Base-by-base conservation (phyloP, 345 rosid genomes). In the Rhodomyrtus tomentosa region DNA sequence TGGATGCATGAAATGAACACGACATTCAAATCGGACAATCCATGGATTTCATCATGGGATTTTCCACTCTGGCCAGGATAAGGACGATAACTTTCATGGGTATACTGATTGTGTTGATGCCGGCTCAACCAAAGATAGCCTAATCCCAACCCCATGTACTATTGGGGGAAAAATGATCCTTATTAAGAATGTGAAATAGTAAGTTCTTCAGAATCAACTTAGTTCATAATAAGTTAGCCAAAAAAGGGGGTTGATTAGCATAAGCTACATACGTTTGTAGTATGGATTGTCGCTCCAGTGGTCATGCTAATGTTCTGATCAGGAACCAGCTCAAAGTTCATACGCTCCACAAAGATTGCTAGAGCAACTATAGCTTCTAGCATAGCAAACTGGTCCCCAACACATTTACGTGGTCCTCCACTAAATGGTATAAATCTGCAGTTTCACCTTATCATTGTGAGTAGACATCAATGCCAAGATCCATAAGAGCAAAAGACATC, bases 381-480 rank as follows among this genome's bases (percentile, higher is more conserved):
- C 88, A 96, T 81, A 62, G 98, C 98, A 93, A 96, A 96, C 84
- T 96, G 99, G 87, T 96, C 98, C 3, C 99, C 99, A 24, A 96
- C 97, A 62, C 99, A 95, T 83, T 95, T 96, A 36, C 98, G 96
- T 48, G 99, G 98, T 40, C 98, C 99, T 87, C 99, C 99, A 40
- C 98, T 93, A 86, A 96, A 95, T 5, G 99, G 99, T 88, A 96
- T 95, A 85, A 91, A 95, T 88, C 99, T 96, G 89, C 36, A 42
- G 73, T 14, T 81, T 50, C 18, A 48, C 2, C 54, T 84, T 29
- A 4, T 53, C 62, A 36, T 54, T n/a, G 50, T 82, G 42, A 74
- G 42, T 83, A 4, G 10, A 50, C 14, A 58, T 62, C 40, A 9
- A 58, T 15, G 40, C 38, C 40, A 59, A 59, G 40, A 59, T 59